phyloP scores from a whole-genome alignment of 192 early-diverging fungal species.

The Coemansia sp. region DNA sequence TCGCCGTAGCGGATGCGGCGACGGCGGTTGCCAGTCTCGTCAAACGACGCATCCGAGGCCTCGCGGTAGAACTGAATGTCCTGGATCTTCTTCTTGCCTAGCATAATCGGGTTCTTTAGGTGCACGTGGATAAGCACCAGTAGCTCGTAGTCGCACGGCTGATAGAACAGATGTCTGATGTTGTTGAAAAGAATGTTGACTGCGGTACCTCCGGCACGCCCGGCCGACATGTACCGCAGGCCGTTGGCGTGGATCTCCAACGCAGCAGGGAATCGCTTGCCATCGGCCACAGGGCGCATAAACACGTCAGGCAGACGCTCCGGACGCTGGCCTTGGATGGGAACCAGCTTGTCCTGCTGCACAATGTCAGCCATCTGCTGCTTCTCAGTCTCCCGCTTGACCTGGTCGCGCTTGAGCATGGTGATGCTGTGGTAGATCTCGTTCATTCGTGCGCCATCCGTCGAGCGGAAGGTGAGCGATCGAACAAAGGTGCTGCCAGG shows the following conservation, averaged over 20 bases:
- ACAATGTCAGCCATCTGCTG: conserved; percentile 97
- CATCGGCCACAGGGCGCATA: conserved; percentile 86
- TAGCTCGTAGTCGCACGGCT: conserved; percentile 96
- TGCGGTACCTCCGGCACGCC: conserved; percentile 70
- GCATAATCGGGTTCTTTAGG: conserved; percentile 94
- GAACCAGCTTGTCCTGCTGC: conserved; percentile 86
- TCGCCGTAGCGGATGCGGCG: conserved; percentile 90
- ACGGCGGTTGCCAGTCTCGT: conserved; percentile 95
- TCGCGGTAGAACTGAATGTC: conserved; percentile 99
- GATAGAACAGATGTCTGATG: conserved; percentile 96
- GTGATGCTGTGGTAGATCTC: conserved; percentile 85
- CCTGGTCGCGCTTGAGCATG: conserved; percentile 89
- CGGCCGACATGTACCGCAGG: conserved; percentile 81
- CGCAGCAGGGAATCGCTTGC: conserved; percentile 91
- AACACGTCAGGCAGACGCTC: conserved; percentile 85
- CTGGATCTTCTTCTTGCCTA: conserved; percentile 96
- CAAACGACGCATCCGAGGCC: conserved; percentile 89
- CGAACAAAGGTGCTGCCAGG: conserved; percentile 87
- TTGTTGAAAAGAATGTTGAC: conserved; percentile 97
- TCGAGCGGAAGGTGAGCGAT: conserved; percentile 87
- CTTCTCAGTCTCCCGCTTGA: conserved; percentile 91
- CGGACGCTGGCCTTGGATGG: conserved; percentile 74
- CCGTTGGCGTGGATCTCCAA: conserved; percentile 97
- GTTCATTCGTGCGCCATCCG: conserved; percentile 76
- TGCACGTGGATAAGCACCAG: conserved; percentile 95